Evolutionary conservation across 768 basidiomycete genomes (phyloP), one percentile per base, ranked within the genome.

Genomic region (Clavulina sp.): DNA sequence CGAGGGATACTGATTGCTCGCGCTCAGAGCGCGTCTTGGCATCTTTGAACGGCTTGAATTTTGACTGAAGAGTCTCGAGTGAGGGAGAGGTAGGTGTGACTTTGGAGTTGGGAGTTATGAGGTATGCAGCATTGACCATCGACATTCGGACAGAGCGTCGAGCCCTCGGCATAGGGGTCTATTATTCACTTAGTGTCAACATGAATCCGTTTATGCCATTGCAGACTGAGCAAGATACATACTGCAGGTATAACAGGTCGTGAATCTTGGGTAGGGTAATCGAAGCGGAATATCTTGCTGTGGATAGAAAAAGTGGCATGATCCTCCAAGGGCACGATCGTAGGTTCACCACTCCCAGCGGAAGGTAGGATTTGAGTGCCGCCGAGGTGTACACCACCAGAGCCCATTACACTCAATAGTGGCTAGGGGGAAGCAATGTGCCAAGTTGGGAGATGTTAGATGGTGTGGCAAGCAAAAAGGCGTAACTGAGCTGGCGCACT

Each of bases 51-150:
- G 48, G 50, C 23, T 52, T 57, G 26, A 63, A 63, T 0, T 79
- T 80, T 13, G 71, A 76, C 59, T 78, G 73, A 3, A 84, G 69
- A 30, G 81, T 67, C 5, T 73, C 69, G 1, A 84, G 69, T 28
- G 56, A 57, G 7, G 51, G 55, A 19, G 54, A 30, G 16, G 30
- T 46, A 32, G 23, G 30, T 13, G 49, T 29, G 38, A 40, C 4
- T 18, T 32, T 19, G 26, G 30, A 29, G 54, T 82, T 82, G 1
- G 81, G 83, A 1, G 76, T 74, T 63, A 84, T 82, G 3, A 86
- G 80, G 57, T 82, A 74, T 0, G 80, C 80, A 51, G 76, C 76
- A 24, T 76, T 70, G 31, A 86, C 82, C 78, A 86, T 81, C 2
- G 80, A 81, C 54, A 86, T 70, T 28, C 82, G 75, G 1, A 80